Base-by-base conservation (phyloP, 2,329 filamentous ascomycete species). In the Xylaria sp. region DNA sequence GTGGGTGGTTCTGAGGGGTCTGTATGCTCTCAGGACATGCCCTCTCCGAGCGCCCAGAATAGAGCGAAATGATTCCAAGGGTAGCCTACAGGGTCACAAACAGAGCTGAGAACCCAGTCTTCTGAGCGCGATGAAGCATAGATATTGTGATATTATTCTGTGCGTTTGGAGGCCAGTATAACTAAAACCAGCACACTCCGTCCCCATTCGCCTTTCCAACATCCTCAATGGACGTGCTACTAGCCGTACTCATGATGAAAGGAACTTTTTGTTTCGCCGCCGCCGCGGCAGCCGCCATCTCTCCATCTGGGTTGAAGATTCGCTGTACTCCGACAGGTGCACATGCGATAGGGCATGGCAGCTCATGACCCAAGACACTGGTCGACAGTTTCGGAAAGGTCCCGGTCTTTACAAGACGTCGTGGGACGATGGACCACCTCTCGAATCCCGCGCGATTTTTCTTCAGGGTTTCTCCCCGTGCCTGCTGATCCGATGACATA, bases 221-320 rank as follows among this genome's bases (percentile, higher is more conserved):
- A n/a, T 72, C 70, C 61, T 73, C 70, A 23, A 72, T 72, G 43
- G 66, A 69, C 1, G 67, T 68, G n/a, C 68, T 70, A 47, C 67
- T 69, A 12, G 70, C 70, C 25, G 70, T 70, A 54, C 69, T 71
- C 65, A 72, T 60, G 38, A 71, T 69, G 52, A 69, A 72, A 17
- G 70, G 69, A 4, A 73, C 67, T 0, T 40, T 8, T 47, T 64
- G 51, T 42, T 62, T 33, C 6, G 66, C 67, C 2, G 71, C 71
- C 0, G 70, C 71, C 1, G 45, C 42, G 4, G 71, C 71, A 21
- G 69, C 57, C 14, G 69, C 71, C 33, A 60, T 7, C 56, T 73
- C 70, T 17, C 70, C 71, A 3, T 71, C 68, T 7, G 66, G 69
- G 25, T 73, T 69, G 60, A 71, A 68, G 42, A 72, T 72, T 53